Base-by-base conservation (phyloP, 352 stramenopile genomes). In the Phytopythium cucurbitacearum region DNA sequence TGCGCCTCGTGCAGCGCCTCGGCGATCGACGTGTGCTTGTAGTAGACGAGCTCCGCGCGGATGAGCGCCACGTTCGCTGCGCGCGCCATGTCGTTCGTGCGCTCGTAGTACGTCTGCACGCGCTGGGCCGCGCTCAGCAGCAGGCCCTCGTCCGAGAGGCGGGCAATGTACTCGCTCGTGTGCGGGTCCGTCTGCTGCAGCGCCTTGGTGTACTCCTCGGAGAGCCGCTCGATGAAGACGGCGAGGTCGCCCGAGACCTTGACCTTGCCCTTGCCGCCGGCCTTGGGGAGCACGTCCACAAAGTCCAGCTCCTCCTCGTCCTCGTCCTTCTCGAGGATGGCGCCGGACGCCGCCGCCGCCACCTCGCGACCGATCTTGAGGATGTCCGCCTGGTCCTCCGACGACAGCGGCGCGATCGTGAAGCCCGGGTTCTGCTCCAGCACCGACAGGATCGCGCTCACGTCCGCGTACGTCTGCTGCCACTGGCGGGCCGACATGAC, bases 201-300 rank as follows among this genome's bases (percentile, higher is more conserved):
- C 39, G 71, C 89, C 85, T 99, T 99, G 56, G 80, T 98, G 80
- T 99, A 99, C 72, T 99, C 96, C 62, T 99, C 95, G 48, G 96
- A 91, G 16, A 99, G 79, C 40, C 93, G 90, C 42, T 92, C 85
- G 36, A 99, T 76, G 56, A 96, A 98, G 16, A 79, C 71, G 7
- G 79, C 87, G 34, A 96, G 71, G 56, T 94, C 91, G 15, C 89
- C 90, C 46, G 88, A 94, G 41, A 96, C 86, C 72, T 89, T 88
- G 79, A 97, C 75, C 76, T 71, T 62, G 44, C 76, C 80, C 73
- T 90, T 87, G 53, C 72, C 76, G 35, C 81, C 80, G n/a, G 76
- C 76, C 56, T 76, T 65, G 5, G 80, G 80, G 49, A 92, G 40
- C 16, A 73, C 85, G 53, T 94, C 80, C 10, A 87, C 87, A 44